Evolutionary conservation across 805 yeast genomes (phyloP).

Genomic region (Saturnispora bothae): DNA sequence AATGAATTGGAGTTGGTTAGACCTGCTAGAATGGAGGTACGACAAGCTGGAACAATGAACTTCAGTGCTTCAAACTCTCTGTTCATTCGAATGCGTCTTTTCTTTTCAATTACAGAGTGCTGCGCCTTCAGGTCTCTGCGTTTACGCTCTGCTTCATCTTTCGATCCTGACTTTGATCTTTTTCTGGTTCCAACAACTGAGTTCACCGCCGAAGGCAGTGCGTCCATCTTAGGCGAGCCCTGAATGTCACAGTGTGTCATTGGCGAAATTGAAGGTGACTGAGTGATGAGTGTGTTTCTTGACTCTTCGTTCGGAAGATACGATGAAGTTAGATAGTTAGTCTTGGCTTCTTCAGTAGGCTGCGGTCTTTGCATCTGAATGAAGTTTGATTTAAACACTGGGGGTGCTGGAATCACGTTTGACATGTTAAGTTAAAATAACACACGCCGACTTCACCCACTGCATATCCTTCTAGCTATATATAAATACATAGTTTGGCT

Average conservation of each 20-base stretch:
- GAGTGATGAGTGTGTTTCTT: conserved; percentile 16
- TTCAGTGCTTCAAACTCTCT: conserved; percentile 76
- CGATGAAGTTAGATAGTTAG: conserved; percentile 24
- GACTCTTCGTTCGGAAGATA: conserved; percentile 23
- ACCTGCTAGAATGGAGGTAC: conserved; percentile 32
- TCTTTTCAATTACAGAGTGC: conserved; percentile 72
- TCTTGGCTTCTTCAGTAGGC: conserved; percentile 9
- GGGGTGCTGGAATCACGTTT: conserved; percentile 33
- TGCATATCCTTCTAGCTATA: too few relatives aligned
- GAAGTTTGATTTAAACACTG: conserved; percentile 36
- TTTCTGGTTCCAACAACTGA: too few relatives aligned
- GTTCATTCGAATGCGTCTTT: conserved; percentile 69
- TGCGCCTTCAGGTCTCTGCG: too few relatives aligned
- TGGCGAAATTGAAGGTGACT: conserved; percentile 27
- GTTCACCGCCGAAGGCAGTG: too few relatives aligned
- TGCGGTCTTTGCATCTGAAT: conserved; percentile 30
- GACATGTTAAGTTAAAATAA: too few relatives aligned
- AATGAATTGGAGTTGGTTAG: conserved; percentile 20
- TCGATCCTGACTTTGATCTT: conserved; percentile 23
- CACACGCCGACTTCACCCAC: too few relatives aligned
- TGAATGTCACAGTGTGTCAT: conserved; percentile 16
- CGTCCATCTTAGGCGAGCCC: too few relatives aligned
- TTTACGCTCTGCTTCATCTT: too few relatives aligned
- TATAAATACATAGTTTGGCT: too few relatives aligned
- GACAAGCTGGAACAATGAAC: conserved; percentile 68